Percentiles rank a stretch among this genome's conserved stretches.
These are phyloP conservation scores for Coccomyxa subellipsoidea DNA, from an alignment of 163 green algal genomes.

Conservation along the genomic window DNA sequence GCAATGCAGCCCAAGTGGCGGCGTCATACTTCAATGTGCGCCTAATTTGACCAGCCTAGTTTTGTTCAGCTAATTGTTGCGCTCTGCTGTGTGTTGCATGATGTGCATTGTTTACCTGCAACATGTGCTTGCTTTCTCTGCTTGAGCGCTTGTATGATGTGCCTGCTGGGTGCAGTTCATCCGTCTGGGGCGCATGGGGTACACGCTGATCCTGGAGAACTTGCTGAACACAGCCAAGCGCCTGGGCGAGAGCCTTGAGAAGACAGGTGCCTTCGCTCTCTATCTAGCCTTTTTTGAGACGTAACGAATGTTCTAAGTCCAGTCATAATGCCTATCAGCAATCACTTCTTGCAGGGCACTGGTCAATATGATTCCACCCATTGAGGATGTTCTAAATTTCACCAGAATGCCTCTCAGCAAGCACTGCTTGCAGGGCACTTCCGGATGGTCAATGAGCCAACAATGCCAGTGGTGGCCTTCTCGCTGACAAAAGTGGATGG, in stretches of 20 bases:
- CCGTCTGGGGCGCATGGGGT: background rate
- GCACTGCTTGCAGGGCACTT: constrained; percentile 38
- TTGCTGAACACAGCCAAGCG: background rate
- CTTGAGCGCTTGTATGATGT: background rate
- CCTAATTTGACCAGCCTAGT: background rate
- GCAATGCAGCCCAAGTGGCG: background rate
- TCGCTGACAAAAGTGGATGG: constrained; percentile 33
- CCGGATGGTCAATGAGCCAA: constrained; percentile 18
- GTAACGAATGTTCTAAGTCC: too few relatives aligned
- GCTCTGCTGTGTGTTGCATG: background rate
- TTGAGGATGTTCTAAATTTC: too few relatives aligned
- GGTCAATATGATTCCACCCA: too few relatives aligned
- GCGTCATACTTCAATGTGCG: background rate
- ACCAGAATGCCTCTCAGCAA: too few relatives aligned
- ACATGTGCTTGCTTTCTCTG: too few relatives aligned
- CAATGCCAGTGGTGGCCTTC: constrained; percentile 60
- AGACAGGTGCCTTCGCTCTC: background rate
- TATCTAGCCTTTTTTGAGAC: too few relatives aligned
- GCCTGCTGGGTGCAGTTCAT: background rate
- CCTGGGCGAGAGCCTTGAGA: background rate
- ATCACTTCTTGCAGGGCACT: too few relatives aligned
- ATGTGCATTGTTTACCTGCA: too few relatives aligned
- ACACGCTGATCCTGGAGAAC: background rate
- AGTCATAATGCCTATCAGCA: too few relatives aligned
- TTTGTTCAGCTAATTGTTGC: background rate